phyloP scores from a whole-genome alignment of 2,329 filamentous ascomycete species.

The Epichloe festucae region DNA sequence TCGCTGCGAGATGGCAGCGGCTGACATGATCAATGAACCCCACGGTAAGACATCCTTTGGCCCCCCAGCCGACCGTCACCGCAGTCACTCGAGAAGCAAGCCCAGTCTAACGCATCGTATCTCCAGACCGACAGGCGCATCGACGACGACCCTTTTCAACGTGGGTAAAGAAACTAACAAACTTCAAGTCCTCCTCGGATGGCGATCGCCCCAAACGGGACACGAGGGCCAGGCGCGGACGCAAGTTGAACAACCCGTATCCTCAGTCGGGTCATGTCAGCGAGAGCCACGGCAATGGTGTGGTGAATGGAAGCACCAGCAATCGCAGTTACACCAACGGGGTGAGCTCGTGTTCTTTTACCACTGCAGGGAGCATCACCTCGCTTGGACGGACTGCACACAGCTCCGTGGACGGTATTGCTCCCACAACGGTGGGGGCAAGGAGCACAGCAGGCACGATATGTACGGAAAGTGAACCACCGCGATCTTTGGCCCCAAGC shows the following conservation, averaged over 20 bases:
- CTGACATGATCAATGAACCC: constrained; percentile 5
- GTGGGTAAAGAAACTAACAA: constrained; percentile 89
- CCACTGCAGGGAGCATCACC: constrained; percentile 39
- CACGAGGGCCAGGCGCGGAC: constrained; percentile 39
- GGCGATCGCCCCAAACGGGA: constrained; percentile 32
- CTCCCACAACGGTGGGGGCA: constrained; percentile 48
- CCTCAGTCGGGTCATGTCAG: constrained; percentile 58
- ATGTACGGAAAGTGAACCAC: constrained; percentile 69
- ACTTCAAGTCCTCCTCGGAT: constrained; percentile 64
- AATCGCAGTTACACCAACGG: constrained; percentile 13
- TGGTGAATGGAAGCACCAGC: constrained; percentile 9
- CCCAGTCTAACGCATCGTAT: constrained; percentile 10
- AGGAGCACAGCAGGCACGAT: constrained; percentile 68
- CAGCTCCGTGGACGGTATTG: constrained; percentile 44
- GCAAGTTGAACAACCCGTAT: constrained; percentile 81
- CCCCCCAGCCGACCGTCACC: no score
- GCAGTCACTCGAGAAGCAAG: constrained; percentile 15
- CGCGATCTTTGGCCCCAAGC: constrained; percentile 63
- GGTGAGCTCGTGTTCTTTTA: constrained; percentile 41
- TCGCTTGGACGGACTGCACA: constrained; percentile 48
- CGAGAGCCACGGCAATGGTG: constrained; percentile 12
- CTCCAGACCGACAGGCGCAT: constrained; percentile 49
- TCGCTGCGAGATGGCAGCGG: constrained; percentile 3
- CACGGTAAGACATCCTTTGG: constrained; percentile 1
- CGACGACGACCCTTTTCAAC: constrained; percentile 79